Conservation (phyloP, 768 basidiomycete species). For the Suillus subluteus region DNA sequence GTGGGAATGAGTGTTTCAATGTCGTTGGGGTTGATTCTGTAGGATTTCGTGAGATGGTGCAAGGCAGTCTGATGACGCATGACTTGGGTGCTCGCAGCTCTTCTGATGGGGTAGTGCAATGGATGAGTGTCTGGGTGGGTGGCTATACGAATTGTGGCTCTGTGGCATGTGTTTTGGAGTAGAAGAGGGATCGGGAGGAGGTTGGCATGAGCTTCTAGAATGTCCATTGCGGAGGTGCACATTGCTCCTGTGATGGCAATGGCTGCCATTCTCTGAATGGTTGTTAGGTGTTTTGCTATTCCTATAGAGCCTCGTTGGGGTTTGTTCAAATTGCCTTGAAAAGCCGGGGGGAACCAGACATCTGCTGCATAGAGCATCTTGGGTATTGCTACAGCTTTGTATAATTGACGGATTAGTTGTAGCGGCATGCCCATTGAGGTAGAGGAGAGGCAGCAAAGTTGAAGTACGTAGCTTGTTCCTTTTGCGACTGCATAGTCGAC, state of each 20-base stretch:
- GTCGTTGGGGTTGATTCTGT: background rate
- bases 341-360: constrained; percentile 26
- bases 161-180: constrained; percentile 7
- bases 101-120: background rate
- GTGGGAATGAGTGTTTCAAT: constrained; percentile 13
- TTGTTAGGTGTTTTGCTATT: background rate
- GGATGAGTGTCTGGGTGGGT: constrained; percentile 19
- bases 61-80: constrained; percentile 7
- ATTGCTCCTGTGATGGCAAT: background rate
- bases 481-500: constrained; percentile 11
- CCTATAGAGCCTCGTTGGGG: background rate
- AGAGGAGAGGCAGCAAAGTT: constrained; percentile 16
- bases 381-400: constrained; percentile 28
- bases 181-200: constrained; percentile 14
- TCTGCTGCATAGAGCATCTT: constrained; percentile 31
- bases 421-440: constrained; percentile 19
- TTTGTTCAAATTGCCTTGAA: background rate
- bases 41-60: constrained; percentile 16
- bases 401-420: constrained; percentile 26
- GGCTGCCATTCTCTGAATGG: constrained; percentile 22
- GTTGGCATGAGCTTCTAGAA: constrained; percentile 10
- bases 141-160: constrained; percentile 11
- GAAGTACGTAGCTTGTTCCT: background rate
- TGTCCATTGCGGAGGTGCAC: constrained; percentile 16
- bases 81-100: background rate